Evolutionary conservation across 371 early-diverging fungal genomes (phyloP).

Genomic region (Thermomucor indicae-seudaticae): DNA sequence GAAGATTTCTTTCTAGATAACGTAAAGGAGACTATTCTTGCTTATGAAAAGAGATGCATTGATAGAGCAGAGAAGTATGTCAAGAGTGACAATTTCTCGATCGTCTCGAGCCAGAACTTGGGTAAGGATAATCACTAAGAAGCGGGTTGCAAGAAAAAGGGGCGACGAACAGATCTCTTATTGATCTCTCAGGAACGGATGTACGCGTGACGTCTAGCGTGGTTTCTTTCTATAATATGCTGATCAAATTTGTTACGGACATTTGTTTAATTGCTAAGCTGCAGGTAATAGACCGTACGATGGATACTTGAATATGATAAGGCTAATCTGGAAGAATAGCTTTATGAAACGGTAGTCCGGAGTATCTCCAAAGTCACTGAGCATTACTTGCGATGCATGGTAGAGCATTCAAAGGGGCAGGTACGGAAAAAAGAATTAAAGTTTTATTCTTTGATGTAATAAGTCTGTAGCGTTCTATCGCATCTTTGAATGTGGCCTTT

Average conservation of each 20-base stretch:
- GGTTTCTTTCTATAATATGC: conserved; percentile 60
- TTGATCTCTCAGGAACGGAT: conserved; percentile 21
- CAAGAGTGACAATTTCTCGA: conserved; percentile 55
- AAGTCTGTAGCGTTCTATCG: conserved; percentile 36
- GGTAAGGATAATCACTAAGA: conserved; percentile 19
- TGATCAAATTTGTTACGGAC: conserved; percentile 80
- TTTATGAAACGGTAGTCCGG: conserved; percentile 40
- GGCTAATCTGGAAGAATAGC: conserved; percentile 8
- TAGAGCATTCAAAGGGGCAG: conserved; percentile 37
- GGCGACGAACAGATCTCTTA: neutral
- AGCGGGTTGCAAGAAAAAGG: neutral
- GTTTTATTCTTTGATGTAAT: neutral
- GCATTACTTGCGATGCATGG: conserved; percentile 36
- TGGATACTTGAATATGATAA: neutral
- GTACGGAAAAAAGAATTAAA: conserved; percentile 10
- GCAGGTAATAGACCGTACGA: conserved; percentile 33
- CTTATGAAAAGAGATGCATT: conserved; percentile 50
- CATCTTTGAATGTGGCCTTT: conserved; percentile 58
- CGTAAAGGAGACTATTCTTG: conserved; percentile 61
- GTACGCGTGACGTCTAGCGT: conserved; percentile 53
- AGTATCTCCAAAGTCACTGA: conserved; percentile 38
- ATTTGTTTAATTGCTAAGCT: conserved; percentile 64
- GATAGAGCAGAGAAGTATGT: conserved; percentile 57
- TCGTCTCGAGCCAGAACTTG: conserved; percentile 56
- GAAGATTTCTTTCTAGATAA: conserved; percentile 76